phyloP scores from a whole-genome alignment of 305 asterid genomes.

The Stenogyne calaminthoides region DNA sequence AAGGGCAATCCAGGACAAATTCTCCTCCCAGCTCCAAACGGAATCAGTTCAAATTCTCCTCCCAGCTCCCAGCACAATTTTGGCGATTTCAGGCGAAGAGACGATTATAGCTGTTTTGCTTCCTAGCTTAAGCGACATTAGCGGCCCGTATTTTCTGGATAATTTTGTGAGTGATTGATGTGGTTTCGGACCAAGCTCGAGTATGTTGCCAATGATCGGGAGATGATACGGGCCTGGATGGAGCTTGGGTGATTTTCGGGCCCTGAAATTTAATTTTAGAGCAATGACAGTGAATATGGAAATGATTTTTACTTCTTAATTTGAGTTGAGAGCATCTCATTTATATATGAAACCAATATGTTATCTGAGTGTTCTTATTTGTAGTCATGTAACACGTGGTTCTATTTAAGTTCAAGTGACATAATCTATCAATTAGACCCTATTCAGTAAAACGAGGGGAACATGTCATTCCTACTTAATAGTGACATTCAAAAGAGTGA shows the following conservation, averaged over 20 bases:
- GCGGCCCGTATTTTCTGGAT: slow-evolving; percentile 40
- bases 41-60: slow-evolving; percentile 39
- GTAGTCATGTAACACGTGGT: too few species aligned
- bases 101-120: slow-evolving; percentile 23
- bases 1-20: slow-evolving; percentile 40
- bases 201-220: slow-evolving; percentile 42
- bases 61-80: slow-evolving; percentile 33
- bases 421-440: too few species aligned
- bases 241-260: slow-evolving; percentile 16
- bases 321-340: neutral
- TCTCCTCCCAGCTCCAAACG: slow-evolving; percentile 48
- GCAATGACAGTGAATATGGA: neutral
- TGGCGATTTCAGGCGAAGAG: slow-evolving; percentile 34
- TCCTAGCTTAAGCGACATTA: slow-evolving; percentile 41
- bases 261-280: neutral
- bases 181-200: slow-evolving; percentile 39
- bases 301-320: neutral
- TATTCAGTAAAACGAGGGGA: too few species aligned
- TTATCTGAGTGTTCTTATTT: too few species aligned
- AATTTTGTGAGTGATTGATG: slow-evolving; percentile 36
- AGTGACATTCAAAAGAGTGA: too few species aligned
- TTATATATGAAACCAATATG: neutral
- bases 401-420: too few species aligned
- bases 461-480: too few species aligned
- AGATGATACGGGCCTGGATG: slow-evolving; percentile 46